Evolutionary conservation across 768 basidiomycete species (phyloP).

Genomic region (Leccinum uliginosum): DNA sequence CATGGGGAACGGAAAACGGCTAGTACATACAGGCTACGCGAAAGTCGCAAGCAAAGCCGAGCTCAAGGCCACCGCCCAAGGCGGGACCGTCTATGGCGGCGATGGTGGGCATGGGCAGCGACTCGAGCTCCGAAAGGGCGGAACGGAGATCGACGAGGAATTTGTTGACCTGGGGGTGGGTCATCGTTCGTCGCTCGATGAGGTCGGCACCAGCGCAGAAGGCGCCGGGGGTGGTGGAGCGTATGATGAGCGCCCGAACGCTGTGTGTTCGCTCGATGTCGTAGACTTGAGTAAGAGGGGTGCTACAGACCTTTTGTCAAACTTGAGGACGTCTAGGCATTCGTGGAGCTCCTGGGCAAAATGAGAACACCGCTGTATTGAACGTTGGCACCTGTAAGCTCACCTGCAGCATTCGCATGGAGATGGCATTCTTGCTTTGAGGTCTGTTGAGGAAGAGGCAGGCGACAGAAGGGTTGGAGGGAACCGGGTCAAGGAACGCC

Average conservation of each 20-base stretch:
- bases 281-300: background rate
- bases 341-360: slow-evolving; percentile 61
- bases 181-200: slow-evolving; percentile 80
- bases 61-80: slow-evolving; percentile 87
- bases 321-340: slow-evolving; percentile 60
- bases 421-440: slow-evolving; percentile 85
- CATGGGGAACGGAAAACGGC: background rate
- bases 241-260: slow-evolving; percentile 76
- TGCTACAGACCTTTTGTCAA: slow-evolving; percentile 54
- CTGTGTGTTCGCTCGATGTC: slow-evolving; percentile 31
- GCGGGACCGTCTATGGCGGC: slow-evolving; percentile 93
- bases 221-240: slow-evolving; percentile 68
- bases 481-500: slow-evolving; percentile 47
- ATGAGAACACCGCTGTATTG: slow-evolving; percentile 1
- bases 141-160: slow-evolving; percentile 76
- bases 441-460: slow-evolving; percentile 80
- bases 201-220: slow-evolving; percentile 96
- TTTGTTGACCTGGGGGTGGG: slow-evolving; percentile 61
- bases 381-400: slow-evolving; percentile 2
- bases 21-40: slow-evolving; percentile 70
- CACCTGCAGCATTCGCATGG: slow-evolving; percentile 65
- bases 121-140: slow-evolving; percentile 72
- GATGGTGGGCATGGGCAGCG: slow-evolving; percentile 82
- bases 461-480: slow-evolving; percentile 58
- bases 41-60: slow-evolving; percentile 85